phyloP scores from a whole-genome alignment of 768 basidiomycete genomes.

The Filobasidium wieringae region DNA sequence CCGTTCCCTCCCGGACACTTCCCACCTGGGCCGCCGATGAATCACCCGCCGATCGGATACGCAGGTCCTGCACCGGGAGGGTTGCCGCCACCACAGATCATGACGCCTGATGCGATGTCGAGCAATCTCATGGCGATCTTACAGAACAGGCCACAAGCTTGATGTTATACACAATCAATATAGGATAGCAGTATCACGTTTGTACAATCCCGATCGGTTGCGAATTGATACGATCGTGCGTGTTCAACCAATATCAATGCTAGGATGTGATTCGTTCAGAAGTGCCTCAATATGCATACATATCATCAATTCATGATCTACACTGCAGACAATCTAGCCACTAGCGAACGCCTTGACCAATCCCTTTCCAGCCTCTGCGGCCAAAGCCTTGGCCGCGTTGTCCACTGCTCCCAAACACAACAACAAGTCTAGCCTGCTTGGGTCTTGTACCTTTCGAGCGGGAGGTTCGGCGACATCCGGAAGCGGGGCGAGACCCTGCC shows the following conservation, averaged over 20 bases:
- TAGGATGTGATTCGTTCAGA: neutral
- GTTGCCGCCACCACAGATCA: neutral
- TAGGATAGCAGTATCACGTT: no score
- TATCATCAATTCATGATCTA: neutral
- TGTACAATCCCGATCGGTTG: no score
- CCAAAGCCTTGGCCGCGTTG: constrained; percentile 64
- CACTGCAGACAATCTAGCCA: neutral
- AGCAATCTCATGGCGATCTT: neutral
- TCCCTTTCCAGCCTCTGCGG: constrained; percentile 49
- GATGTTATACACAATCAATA: no score
- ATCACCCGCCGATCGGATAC: neutral
- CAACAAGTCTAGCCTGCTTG: constrained; percentile 76
- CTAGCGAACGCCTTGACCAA: constrained; percentile 72
- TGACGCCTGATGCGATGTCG: neutral
- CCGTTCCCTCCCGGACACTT: neutral
- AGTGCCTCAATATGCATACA: neutral
- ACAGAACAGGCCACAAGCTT: neutral
- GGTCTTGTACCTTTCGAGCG: constrained; percentile 80
- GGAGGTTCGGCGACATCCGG: constrained; percentile 73
- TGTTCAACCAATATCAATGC: no score
- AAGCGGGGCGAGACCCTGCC: constrained; percentile 70
- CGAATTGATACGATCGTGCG: no score
- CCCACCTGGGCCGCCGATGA: neutral
- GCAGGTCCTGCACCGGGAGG: neutral
- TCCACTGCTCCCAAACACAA: constrained; percentile 77